These are phyloP conservation scores for Ceratocystis smalleyi DNA, from an alignment of 2,329 filamentous ascomycete species.

Conservation along the genomic window DNA sequence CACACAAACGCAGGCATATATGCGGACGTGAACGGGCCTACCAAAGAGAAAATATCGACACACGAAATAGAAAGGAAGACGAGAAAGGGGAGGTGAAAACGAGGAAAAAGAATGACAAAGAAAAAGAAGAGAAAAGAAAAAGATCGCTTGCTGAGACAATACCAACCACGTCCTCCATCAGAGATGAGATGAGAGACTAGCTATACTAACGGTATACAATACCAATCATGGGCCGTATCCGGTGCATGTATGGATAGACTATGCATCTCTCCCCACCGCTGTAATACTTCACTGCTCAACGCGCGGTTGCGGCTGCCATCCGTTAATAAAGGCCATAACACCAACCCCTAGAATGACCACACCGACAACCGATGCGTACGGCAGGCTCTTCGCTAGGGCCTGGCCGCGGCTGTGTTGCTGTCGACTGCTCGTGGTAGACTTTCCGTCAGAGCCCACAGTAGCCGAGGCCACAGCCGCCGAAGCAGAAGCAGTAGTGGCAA, in stretches of 20 bases:
- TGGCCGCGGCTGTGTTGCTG: constrained; percentile 9
- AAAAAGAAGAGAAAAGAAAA: background rate
- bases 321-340: constrained; percentile 74
- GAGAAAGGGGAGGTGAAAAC: background rate
- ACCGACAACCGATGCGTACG: constrained; percentile 68
- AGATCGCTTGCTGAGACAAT: background rate
- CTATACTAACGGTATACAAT: background rate
- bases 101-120: background rate
- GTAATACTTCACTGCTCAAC: constrained; percentile 13
- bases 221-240: background rate
- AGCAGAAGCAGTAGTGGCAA: no score
- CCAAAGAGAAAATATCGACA: background rate
- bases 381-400: constrained; percentile 38
- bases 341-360: constrained; percentile 70
- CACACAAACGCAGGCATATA: background rate
- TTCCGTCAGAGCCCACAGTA: background rate
- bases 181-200: background rate
- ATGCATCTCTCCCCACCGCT: background rate
- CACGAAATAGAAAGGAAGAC: background rate
- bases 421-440: background rate
- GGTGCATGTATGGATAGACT: background rate
- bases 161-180: background rate
- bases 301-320: constrained; percentile 46
- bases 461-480: background rate
- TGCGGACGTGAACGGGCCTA: background rate